Base-by-base conservation (phyloP, 2,329 filamentous ascomycete genomes). In the Botrytis sinoallii region DNA sequence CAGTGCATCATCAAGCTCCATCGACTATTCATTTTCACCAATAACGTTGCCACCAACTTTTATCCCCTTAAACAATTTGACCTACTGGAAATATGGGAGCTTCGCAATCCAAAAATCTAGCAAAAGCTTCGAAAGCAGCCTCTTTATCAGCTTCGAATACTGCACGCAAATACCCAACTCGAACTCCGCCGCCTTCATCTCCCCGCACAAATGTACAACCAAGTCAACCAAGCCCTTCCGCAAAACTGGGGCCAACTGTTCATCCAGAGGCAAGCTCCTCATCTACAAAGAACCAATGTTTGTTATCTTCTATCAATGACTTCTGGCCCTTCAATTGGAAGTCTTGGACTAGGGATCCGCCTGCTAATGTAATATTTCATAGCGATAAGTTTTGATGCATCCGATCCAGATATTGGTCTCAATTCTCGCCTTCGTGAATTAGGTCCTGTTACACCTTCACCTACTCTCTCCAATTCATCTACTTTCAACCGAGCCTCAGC, bases 131-230 rank as follows among this genome's bases (percentile, higher is more conserved):
- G 3, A 76, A 75, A 73, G 57, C 75, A 14, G 74, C 77, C 25
- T 75, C 75, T 66, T 38, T 68, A 18, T 59, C 76, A 4, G 70
- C 74, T 9, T 64, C 75, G 12, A 77, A 73, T 46, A 71, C 75
- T 63, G 74, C 77, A 9, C 77, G 80, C 32, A 81, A 79, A 79
- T 81, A 80, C 60, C 80, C 80, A 40, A 79, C 79, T 18, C 75
- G 78, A 32, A 48, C 73, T 25, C 76, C 79, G n/a, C 74, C 75
- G 25, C 52, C 72, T n/a, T 40, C 75, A 35, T 66, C 72, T 18
- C 59, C 69, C 9, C 67, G 20, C 32, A 72, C 76, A 66, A 75
- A 75, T 64, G n/a, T 69, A 35, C 55, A 71, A 68, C 29, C 70
- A 52, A 48, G 32, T 65, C 46, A 48, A 46, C 48, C 73, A 25